Evolutionary conservation across 495 filamentous ascomycete genomes (phyloP), one percentile per base, ranked within the genome.

Genomic region (Penicillium angulare): DNA sequence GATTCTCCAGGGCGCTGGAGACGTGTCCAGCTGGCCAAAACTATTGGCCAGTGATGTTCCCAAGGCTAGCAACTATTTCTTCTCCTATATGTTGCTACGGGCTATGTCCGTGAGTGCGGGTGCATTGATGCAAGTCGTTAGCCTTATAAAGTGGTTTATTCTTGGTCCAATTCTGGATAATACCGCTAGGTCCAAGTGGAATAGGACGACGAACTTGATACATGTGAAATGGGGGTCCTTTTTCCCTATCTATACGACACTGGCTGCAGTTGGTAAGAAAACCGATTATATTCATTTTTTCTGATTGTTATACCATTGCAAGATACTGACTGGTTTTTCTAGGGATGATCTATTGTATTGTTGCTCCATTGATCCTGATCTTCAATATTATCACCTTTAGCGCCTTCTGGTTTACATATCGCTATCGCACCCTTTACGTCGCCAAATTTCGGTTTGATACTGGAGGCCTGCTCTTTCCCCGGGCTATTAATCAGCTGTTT

Each of bases 41-140:
- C 74, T 89, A n/a, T 67, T 98, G 47, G 93, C 92, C 2, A 63
- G 74, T 26, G 92, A 92, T 56, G 77, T 98, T 27, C 93, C 93
- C 33, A 86, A 85, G 67, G 88, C 92, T 2, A 86, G 89, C 52
- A 95, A 97, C 63, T 97, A 96, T 69, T 98, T 97, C 75, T 97
- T 97, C 75, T 90, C 89, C 4, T 98, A 98, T 75, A 90, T 98
- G 84, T 84, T 97, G 64, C 82, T 98, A 15, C 95, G 97, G 61
- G 89, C 91, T 13, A 78, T 98, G 59, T 88, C 88, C 50, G 87
- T 87, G 57, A 95, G 90, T 68, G 92, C 92, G 20, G 91, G 89
- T 60, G 89, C 89, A 10, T 75, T 98, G 10, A 77, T 96, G 15
- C 95, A 98, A 60, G 82, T 95, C 41, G 80, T 80, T 23, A 82